Evolutionary conservation across 2,329 filamentous ascomycete species (phyloP), one percentile per base, ranked within the genome.

Genomic region (Rhinocladiella similis): DNA sequence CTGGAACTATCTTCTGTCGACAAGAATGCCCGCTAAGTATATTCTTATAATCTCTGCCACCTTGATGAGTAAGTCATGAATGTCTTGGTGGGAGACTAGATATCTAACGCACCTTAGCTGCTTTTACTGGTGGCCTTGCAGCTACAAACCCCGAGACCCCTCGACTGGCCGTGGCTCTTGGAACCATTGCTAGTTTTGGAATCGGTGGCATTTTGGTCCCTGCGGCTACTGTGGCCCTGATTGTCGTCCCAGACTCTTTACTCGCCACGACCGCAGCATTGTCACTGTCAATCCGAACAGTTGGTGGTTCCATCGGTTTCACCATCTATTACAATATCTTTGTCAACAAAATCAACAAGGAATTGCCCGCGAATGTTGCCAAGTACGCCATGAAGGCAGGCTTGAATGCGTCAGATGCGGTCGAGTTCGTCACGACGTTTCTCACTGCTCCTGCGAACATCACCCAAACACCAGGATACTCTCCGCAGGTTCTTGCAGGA

Each of bases 251-350:
- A 0, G 83, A 86, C 70, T 73, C 89, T 47, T 75, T 88, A 3
- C 88, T 90, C 60, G 87, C 84, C 6, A 89, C 86, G 1, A 79
- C 88, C 41, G 82, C 85, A 1, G 84, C 87, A 5, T 75, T 90
- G 18, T 88, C 86, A 0, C 80, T 89, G 20, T 81, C 84, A 13
- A 83, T 89, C 62, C 84, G 87, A 33, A 83, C 87, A 51, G 78
- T 89, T 25, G 86, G 87, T 45, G 86, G 86, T 29, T 79, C 81
- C 10, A 80, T 89, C 56, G 86, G 83, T 35, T 87, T 84, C 66
- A 78, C 79, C 12, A 75, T 82, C 51, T 78, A 78, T 67, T 86
- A 84, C 68, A 78, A 80, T 56, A 68, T 79, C 62, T 77, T 76
- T 61, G 65, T 76, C 57, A 70, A 72, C 58, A 77, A 75, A 61